Percentiles rank a stretch among this genome's conserved stretches.
Evolutionary conservation across 106 monocot genomes (phyloP).

Genomic region (Triglochin maritima): DNA sequence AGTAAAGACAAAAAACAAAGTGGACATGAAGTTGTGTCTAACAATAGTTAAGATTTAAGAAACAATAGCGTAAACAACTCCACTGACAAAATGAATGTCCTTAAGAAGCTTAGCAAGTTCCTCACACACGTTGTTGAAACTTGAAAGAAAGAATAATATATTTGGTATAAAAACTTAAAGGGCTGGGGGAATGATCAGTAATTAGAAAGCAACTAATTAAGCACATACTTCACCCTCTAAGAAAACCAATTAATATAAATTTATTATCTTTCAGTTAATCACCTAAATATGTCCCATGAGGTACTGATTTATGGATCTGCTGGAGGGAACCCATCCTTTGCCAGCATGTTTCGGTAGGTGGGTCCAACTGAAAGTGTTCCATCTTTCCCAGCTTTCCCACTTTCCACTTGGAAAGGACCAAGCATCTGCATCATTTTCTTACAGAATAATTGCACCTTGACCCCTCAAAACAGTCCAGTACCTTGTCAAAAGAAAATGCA

Average conservation of each 20-base stretch:
- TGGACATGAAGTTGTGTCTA: neutral
- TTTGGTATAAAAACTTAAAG: neutral
- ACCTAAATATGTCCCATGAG: constrained; percentile 95
- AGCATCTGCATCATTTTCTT: constrained; percentile 21
- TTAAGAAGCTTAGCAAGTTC: too few species aligned
- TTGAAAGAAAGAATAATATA: too few species aligned
- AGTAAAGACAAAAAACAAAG: neutral
- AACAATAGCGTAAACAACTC: too few species aligned
- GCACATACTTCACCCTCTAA: neutral
- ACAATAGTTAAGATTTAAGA: too few species aligned
- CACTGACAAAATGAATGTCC: too few species aligned
- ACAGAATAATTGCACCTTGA: too few species aligned
- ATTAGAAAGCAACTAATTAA: neutral
- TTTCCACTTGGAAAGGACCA: constrained; percentile 49
- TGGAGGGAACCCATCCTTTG: constrained; percentile 63
- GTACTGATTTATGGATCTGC: constrained; percentile 46
- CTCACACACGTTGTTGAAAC: too few species aligned
- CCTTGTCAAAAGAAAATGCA: too few species aligned
- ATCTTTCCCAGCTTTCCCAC: constrained; percentile 50
- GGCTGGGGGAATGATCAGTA: neutral
- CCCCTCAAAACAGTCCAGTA: too few species aligned
- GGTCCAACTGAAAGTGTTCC: constrained; percentile 63
- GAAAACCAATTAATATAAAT: neutral
- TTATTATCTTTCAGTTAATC: neutral
- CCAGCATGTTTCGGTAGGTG: constrained; percentile 45